Evolutionary conservation across 331 rosid species (phyloP), one percentile per base, ranked within the genome.

Genomic region (Arachis monticola): DNA sequence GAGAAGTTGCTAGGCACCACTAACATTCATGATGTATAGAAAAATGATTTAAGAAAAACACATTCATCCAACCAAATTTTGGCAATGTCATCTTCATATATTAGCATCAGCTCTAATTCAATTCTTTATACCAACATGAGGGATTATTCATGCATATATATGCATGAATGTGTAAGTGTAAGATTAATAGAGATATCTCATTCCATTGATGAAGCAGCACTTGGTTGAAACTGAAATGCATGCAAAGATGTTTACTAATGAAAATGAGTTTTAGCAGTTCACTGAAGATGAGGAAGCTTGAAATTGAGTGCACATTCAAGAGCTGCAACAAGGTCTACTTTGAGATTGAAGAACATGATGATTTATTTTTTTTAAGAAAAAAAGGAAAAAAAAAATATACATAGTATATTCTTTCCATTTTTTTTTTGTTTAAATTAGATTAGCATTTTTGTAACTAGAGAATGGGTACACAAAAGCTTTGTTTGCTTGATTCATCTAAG

Each of bases 1-100:
- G 93, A 88, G 63, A 85, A 88, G 38, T 83, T 95, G 75, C 87
- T 92, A 32, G 82, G 59, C 64, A 83, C 97, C 45, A 89, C 97
- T 35, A 89, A 65, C 65, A 76, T 44, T 78, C 89, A 90, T 83
- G 84, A 65, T 83, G 95, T 84, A 72, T 81, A 81, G 63, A 60
- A 67, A 77, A 77, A 60, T 35, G 3, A 35, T 35, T 35, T 22
- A 22, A 35, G 3, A 35, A 35, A 3, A 35, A 35, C 40, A 35
- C 40, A 35, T 75, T 64, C 71, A 71, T 17, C 50, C 30, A 65
- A 70, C 75, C 64, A 76, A 76, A 11, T 81, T 81, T 81, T 76
- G 79, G 50, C 68, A 42, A 66, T 60, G 40, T 77, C 60, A 57
- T 64, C 56, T 70, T 65, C 56, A 50, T 35, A 22, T 22, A 65